phyloP scores from a whole-genome alignment of 805 yeast species.

The Saturnispora serradocipensis region DNA sequence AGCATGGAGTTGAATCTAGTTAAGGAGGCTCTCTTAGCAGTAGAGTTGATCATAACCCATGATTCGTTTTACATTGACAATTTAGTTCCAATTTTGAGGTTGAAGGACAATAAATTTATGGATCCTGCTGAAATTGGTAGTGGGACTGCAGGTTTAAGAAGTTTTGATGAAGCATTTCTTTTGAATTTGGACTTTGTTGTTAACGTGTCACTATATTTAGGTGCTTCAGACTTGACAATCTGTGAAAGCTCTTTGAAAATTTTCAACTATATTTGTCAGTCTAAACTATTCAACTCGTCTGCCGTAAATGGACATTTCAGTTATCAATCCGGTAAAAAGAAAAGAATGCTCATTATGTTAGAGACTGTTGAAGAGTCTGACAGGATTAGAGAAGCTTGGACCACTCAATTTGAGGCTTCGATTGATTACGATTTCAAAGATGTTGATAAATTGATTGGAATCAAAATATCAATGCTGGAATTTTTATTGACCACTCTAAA shows the following conservation, averaged over 20 bases:
- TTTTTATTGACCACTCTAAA: slow-evolving; percentile 44
- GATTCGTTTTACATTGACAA: slow-evolving; percentile 56
- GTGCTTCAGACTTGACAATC: slow-evolving; percentile 41
- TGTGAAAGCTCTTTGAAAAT: slow-evolving; percentile 47
- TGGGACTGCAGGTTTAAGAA: slow-evolving; percentile 40
- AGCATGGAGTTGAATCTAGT: slow-evolving; percentile 32
- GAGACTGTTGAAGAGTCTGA: slow-evolving; percentile 72
- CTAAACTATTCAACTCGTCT: slow-evolving; percentile 32
- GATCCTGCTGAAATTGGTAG: slow-evolving; percentile 40
- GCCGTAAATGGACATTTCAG: slow-evolving; percentile 20
- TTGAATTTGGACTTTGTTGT: slow-evolving; percentile 65
- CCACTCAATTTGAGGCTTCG: slow-evolving; percentile 50
- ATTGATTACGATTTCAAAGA: slow-evolving; percentile 27
- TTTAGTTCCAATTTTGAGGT: slow-evolving; percentile 41
- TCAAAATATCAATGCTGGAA: slow-evolving; percentile 51
- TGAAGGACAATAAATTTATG: slow-evolving; percentile 30
- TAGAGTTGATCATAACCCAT: slow-evolving; percentile 37
- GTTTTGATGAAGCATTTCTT: slow-evolving; percentile 64
- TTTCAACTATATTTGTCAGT: slow-evolving; percentile 37
- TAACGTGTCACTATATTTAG: slow-evolving; percentile 66
- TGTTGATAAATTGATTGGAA: slow-evolving; percentile 24
- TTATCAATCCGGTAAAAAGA: slow-evolving; percentile 30
- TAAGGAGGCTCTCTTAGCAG: slow-evolving; percentile 33
- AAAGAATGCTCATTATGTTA: slow-evolving; percentile 59
- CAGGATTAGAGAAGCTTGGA: slow-evolving; percentile 63